These are phyloP conservation scores for Castanea mollissima DNA, from an alignment of 306 rosid genomes.

Conservation along the genomic window DNA sequence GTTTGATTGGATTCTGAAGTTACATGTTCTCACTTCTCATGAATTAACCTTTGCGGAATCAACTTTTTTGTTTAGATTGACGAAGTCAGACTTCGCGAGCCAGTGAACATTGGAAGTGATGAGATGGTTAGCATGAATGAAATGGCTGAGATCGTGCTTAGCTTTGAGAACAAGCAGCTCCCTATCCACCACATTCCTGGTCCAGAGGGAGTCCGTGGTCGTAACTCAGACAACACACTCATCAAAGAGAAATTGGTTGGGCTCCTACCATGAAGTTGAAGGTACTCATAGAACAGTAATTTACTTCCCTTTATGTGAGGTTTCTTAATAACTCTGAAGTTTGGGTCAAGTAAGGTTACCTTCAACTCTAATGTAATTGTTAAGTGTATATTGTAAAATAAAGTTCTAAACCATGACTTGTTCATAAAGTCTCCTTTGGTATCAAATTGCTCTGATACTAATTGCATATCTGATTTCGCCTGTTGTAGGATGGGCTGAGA, in stretches of 20 bases:
- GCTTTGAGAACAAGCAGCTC: conserved; percentile 79
- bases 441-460: background rate
- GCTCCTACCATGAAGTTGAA: conserved; percentile 96
- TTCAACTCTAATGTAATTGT: background rate
- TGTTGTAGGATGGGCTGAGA: conserved; percentile 84
- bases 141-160: conserved; percentile 93
- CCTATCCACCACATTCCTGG: conserved; percentile 97
- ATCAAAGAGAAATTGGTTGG: conserved; percentile 98
- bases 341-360: background rate
- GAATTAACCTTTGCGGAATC: background rate
- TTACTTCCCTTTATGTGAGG: background rate
- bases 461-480: conserved; percentile 7
- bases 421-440: background rate
- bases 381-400: background rate
- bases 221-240: conserved; percentile 94
- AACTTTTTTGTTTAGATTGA: conserved; percentile 53
- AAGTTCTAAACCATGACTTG: background rate
- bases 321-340: background rate
- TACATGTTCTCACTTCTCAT: conserved; percentile 3
- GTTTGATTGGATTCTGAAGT: background rate
- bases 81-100: conserved; percentile 96
- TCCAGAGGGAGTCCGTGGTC: conserved; percentile 99
- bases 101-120: conserved; percentile 96
- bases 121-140: conserved; percentile 99
- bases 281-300: conserved; percentile 39